Base-by-base conservation (phyloP, 768 basidiomycete species). In the Collybia sp. region DNA sequence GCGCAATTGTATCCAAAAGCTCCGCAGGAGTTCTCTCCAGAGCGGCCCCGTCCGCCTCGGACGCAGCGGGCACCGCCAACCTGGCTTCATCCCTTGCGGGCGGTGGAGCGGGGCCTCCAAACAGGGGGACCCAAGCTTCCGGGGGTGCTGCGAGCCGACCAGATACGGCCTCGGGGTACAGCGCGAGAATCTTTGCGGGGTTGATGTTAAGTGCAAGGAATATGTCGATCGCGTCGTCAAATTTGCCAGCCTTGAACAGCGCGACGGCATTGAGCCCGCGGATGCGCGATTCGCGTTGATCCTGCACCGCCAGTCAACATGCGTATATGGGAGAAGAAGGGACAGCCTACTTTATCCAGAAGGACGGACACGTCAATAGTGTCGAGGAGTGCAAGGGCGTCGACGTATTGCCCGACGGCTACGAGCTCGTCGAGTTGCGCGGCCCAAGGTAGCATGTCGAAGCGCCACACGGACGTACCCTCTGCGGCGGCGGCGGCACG, bases 161-260 rank as follows among this genome's bases (percentile, higher is more conserved):
- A 1, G 92, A 77, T 2, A 98, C 78, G 11, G 73, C 71, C 31
- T 87, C 81, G 0, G 91, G 88, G 62, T 91, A 99, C 5, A 98
- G 68, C 1, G 93, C 86, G 16, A 98, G 76, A 2, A 99, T 90
- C 58, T 93, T 92, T 0, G 94, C 91, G 0, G 96, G 96, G 57
- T 94, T 94, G 53, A 93, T 72, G 53, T 97, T 86, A 35, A 95
- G 82, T 35, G 86, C 80, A 40, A 93, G 77, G 62, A 98, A 93
- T 0, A 83, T 79, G 58, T 96, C 84, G 46, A 97, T 85, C 1
- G 95, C 93, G 1, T 71, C 66, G 50, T 88, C 84, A 56, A 80
- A 94, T 47, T 82, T 74, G 6, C 75, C 77, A 6, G 71, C 66
- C 3, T 77, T 75, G 64, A 94, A 94, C 48, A 85, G 78, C 0